Evolutionary conservation across 169 alveolate genomes (phyloP), one percentile per base, ranked within the genome.

Genomic region (Plasmodium sp.): DNA sequence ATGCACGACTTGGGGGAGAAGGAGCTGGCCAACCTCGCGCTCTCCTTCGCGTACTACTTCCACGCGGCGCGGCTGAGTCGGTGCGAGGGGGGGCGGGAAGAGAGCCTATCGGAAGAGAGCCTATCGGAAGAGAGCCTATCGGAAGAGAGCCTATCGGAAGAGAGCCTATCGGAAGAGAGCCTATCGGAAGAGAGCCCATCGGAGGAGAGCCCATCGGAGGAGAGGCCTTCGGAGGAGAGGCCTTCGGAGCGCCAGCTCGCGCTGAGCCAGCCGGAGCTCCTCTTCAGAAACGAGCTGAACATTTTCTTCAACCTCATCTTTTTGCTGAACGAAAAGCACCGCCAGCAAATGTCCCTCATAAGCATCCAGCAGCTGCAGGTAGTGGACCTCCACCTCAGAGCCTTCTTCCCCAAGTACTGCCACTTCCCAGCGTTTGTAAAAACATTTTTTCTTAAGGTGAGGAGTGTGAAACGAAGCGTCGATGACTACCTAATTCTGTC

Each of bases 1-100:
- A 79, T 90, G 56, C 94, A 90, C 73, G 83, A 90, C 33, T 90
- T 90, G 45, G 43, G 48, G 67, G 94, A 90, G 82, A 90, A 90
- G 39, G 94, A 90, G 72, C 48, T 90, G 22, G 82, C 80, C 3
- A 90, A 90, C 82, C 9, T 90, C 12, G 83, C 82, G 2, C 82
- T 80, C 54, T 90, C 94, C 71, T 90, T 90, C 48, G 67, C 82
- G n/a, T 90, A 90, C n/a, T 90, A 90, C 31, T 90, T 90, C 5
- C 94, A 90, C 56, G 67, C 80, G 91, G 73, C 6, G 12, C 41
- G 9, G 34, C 9, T 90, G 51, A 45, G 67, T 14, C 27, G 18
- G 3, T 16, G 54, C 36, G 36, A 33, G 3, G 43, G 33, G 73
- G 56, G 18, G 33, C 12, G 5, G 4, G 7, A 58, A 18, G 33